phyloP scores from a whole-genome alignment of 257 asterid genomes.

The Solanum paucissectum region DNA sequence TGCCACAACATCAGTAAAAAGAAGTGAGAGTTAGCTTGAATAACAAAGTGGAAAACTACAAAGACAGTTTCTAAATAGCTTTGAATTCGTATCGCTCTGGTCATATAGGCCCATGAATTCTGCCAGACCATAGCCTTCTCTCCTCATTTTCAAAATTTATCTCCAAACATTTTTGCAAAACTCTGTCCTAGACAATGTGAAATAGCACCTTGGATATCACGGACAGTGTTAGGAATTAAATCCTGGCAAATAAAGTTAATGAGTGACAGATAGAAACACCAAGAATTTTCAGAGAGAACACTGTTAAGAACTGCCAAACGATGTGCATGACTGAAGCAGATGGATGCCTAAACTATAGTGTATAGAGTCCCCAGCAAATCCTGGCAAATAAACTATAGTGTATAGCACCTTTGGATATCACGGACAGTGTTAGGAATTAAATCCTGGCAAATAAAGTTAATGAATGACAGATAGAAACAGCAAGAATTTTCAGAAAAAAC shows the following conservation, averaged over 20 bases:
- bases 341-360: background rate
- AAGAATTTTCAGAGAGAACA: background rate
- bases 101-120: slow-evolving; percentile 90
- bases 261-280: background rate
- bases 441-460: slow-evolving; percentile 32
- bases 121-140: slow-evolving; percentile 91
- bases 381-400: background rate
- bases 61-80: background rate
- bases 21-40: background rate
- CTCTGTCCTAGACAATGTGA: slow-evolving; percentile 83
- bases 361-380: background rate
- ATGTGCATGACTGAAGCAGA: background rate
- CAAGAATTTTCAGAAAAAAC: background rate
- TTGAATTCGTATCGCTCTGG: slow-evolving; percentile 46
- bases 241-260: slow-evolving; percentile 32
- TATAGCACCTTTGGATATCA: slow-evolving; percentile 91
- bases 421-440: slow-evolving; percentile 86
- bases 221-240: slow-evolving; percentile 71
- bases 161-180: slow-evolving; percentile 79
- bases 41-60: background rate
- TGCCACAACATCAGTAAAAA: slow-evolving; percentile 13
- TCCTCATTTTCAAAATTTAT: slow-evolving; percentile 75
- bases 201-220: slow-evolving; percentile 92
- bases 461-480: background rate
- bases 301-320: background rate